These are phyloP conservation scores for Diaporthe ampelina DNA, from an alignment of 2,329 filamentous ascomycete species.

Conservation along the genomic window DNA sequence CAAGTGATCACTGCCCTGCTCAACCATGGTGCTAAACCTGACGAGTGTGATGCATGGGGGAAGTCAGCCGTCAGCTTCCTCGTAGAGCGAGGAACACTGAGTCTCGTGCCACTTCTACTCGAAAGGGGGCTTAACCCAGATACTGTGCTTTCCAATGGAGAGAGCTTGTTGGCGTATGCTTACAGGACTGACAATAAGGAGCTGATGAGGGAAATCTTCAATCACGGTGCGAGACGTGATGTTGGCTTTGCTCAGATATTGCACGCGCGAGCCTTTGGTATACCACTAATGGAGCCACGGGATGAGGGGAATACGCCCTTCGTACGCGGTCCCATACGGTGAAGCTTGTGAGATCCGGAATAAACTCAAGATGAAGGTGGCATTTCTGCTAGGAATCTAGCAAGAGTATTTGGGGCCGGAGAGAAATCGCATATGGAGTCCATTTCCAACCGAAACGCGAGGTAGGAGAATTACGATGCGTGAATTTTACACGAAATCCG, in stretches of 20 bases:
- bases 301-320: no score
- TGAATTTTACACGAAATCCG: no score
- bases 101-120: slow-evolving; percentile 7
- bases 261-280: no score
- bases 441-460: not conserved
- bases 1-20: slow-evolving; percentile 4
- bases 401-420: not conserved
- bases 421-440: not conserved
- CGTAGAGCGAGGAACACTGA: not conserved
- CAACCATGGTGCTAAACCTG: not conserved
- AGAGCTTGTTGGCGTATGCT: not conserved
- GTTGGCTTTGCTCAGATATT: no score
- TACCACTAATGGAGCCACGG: no score
- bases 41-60: slow-evolving; percentile 1
- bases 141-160: not conserved
- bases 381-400: not conserved
- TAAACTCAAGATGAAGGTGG: not conserved
- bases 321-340: not conserved
- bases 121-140: slow-evolving; percentile 6
- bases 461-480: not conserved
- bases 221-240: not conserved
- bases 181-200: not conserved
- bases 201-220: not conserved
- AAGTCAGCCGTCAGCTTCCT: slow-evolving; percentile 2
- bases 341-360: not conserved